phyloP scores from a whole-genome alignment of 108 stramenopile species.

The Nannochloropsis gaditana region DNA sequence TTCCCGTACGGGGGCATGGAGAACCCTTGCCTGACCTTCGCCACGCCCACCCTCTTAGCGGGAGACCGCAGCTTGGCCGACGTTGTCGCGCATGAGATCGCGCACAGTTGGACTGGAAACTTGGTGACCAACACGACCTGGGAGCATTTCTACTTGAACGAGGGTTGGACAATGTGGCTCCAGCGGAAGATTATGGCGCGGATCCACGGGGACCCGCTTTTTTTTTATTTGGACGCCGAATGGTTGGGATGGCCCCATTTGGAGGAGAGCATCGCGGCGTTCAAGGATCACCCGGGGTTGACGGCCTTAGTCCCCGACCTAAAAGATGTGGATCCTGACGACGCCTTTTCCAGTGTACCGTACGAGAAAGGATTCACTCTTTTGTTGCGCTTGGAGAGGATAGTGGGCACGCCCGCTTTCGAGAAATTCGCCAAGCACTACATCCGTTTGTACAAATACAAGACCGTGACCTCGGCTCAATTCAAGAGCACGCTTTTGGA shows the following conservation, averaged over 20 bases:
- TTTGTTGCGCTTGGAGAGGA: conserved; percentile 67
- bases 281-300: conserved; percentile 52
- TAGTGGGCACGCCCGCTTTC: conserved; percentile 72
- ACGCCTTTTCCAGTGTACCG: conserved; percentile 81
- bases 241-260: conserved; percentile 30
- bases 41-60: conserved; percentile 86
- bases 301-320: conserved; percentile 68
- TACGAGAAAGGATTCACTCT: conserved; percentile 68
- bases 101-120: conserved; percentile 90
- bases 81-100: conserved; percentile 79
- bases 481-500: conserved; percentile 68
- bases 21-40: conserved; percentile 92
- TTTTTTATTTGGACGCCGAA: conserved; percentile 42
- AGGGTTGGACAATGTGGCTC: conserved; percentile 96
- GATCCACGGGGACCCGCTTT: conserved; percentile 34
- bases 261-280: conserved; percentile 51
- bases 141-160: conserved; percentile 87
- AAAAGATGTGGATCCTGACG: conserved; percentile 89
- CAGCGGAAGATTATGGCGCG: conserved; percentile 86
- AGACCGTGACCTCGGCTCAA: conserved; percentile 65
- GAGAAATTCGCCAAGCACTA: conserved; percentile 78
- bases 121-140: conserved; percentile 88
- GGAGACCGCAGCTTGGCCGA: conserved; percentile 87
- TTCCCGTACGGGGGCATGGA: conserved; percentile 93
- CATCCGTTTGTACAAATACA: conserved; percentile 64